Base-by-base conservation (phyloP, 176 grass and related monocot species). In the Panicum miliaceum region DNA sequence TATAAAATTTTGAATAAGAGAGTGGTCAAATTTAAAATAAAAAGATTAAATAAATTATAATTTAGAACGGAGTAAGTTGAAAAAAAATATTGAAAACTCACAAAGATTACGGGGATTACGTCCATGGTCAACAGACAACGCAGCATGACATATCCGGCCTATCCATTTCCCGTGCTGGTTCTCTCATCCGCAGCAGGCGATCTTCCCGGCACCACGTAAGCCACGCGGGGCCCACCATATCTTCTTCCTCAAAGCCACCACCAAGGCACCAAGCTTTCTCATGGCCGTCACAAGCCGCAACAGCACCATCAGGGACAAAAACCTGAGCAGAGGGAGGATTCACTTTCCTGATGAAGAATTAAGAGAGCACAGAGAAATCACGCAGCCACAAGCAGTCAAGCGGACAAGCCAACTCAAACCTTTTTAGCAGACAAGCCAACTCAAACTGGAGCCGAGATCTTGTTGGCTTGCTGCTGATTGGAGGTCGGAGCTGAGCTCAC, bases 201-300 rank as follows among this genome's bases (percentile, higher is more conserved):
- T 46, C 57, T 81, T 79, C 50, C 48, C 71, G 34, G 43, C 68
- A 76, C 86, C 92, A 89, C 81, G 75, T 91, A 79, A 51, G 60
- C 27, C 19, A 64, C 5, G 3, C 27, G 10, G 71, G 71, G 70
- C 73, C 63, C 65, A 90, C 84, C 84, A 87, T 82, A 91, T 94
- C 89, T 84, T 52, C 25, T 77, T 34, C 7, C 64, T 61, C 58
- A 67, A 64, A 84, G 84, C 37, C 41, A 71, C 82, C 73, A 77
- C 82, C 85, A 88, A 88, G 29, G 29, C 29, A 32, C 29, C 29
- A 32, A 85, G 88, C 82, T 90, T 90, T 88, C 82, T 88, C 70
- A 64, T 84, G 37, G 60, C n/a, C 77, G 14, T 25, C 80, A 13
- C 25, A 32, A 43, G 16, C 60, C 52, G 20, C 4, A 19, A 52